These are phyloP conservation scores for Fusarium guadeloupense DNA, from an alignment of 2,329 filamentous ascomycete genomes.

Conservation along the genomic window DNA sequence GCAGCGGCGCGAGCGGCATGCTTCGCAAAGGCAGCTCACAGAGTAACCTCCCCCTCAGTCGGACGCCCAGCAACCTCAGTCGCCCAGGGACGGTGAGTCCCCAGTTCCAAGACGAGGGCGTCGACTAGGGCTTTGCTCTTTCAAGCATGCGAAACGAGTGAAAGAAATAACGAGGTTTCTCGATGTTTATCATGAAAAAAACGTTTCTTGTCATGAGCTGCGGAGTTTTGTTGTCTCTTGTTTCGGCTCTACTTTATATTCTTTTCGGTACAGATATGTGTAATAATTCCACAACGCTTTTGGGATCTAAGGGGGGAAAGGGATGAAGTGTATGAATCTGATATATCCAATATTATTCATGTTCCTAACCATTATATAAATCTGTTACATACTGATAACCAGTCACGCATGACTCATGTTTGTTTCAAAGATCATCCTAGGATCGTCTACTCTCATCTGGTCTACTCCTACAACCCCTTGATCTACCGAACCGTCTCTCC, in stretches of 20 bases:
- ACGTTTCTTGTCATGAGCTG: constrained; percentile 34
- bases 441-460: constrained; percentile 22
- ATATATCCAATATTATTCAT: constrained; percentile 10
- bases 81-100: constrained; percentile 31
- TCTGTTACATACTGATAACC: not conserved
- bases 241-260: constrained; percentile 7
- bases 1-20: constrained; percentile 55
- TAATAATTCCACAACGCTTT: not conserved
- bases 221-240: constrained; percentile 27
- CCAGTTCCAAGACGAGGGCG: constrained; percentile 45
- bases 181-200: constrained; percentile 1
- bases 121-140: constrained; percentile 43
- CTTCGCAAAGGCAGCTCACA: constrained; percentile 50
- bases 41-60: constrained; percentile 13
- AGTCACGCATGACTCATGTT: constrained; percentile 3
- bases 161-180: constrained; percentile 18
- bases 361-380: not conserved
- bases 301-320: constrained; percentile 2
- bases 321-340: constrained; percentile 11
- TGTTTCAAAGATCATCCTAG: constrained; percentile 19
- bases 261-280: constrained; percentile 20
- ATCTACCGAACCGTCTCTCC: not conserved
- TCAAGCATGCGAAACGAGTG: constrained; percentile 10
- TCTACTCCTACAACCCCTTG: constrained; percentile 16
- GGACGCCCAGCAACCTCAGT: constrained; percentile 26